phyloP scores from a whole-genome alignment of 1,284 basidiomycete genomes.

The Irpex lacteus region DNA sequence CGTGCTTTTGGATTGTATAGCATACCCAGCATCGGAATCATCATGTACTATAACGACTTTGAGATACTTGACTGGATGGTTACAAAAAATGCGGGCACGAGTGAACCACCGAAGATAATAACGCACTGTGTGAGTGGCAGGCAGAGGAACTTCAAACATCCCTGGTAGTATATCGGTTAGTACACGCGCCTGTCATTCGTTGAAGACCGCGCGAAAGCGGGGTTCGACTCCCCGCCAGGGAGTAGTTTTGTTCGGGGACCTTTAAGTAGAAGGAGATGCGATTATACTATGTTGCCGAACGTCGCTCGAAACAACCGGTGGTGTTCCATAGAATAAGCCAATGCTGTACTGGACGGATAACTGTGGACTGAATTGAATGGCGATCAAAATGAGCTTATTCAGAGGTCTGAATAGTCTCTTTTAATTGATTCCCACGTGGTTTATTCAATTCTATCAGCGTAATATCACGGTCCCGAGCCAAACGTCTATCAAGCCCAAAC shows the following conservation, averaged over 20 bases:
- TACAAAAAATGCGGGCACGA: no score
- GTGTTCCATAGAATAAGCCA: no score
- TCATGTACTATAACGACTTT: no score
- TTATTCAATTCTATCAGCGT: not conserved
- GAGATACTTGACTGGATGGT: no score
- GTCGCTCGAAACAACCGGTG: no score
- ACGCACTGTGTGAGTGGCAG: not conserved
- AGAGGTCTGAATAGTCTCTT: not conserved
- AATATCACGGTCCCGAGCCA: not conserved
- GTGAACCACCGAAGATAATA: no score
- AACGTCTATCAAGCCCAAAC: conserved; percentile 32
- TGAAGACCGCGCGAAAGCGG: conserved; percentile 35
- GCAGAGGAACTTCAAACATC: not conserved
- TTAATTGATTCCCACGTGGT: not conserved
- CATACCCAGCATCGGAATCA: no score
- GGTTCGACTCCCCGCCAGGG: conserved; percentile 42
- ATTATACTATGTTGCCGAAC: no score
- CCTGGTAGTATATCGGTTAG: conserved; percentile 22
- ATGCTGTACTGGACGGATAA: no score
- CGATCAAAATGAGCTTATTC: not conserved
- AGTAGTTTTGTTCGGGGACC: conserved; percentile 22
- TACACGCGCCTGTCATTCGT: conserved; percentile 18
- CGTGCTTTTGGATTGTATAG: no score
- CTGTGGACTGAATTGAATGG: not conserved
- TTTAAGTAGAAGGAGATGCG: conserved; percentile 28